A percentile compares a stretch with the other conserved stretches of the same genome.
Conservation (phyloP, 441 rosid species). For the Populus trichocarpa region DNA sequence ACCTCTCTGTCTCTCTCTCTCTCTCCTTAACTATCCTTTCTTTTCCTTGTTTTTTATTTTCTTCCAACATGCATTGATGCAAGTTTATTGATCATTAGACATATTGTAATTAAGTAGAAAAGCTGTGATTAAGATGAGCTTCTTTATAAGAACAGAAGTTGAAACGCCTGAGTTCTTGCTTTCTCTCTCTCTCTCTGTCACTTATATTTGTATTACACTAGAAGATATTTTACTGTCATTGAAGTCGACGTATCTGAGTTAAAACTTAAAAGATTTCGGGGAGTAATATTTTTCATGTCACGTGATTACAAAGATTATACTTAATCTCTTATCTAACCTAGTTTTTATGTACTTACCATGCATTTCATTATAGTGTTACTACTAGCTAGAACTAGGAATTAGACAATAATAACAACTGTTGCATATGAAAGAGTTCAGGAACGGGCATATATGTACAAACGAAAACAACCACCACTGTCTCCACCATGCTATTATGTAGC, state of each 20-base stretch:
- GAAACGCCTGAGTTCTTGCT: neutral
- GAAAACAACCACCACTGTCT: neutral
- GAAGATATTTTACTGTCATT: neutral
- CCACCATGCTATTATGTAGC: slow-evolving; percentile 11
- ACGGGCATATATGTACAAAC: no score
- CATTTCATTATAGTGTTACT: no score
- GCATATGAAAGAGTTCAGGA: no score
- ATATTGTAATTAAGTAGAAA: slow-evolving; percentile 20
- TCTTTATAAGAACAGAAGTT: slow-evolving; percentile 11
- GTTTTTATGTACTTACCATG: neutral
- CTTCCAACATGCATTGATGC: slow-evolving; percentile 20
- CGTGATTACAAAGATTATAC: no score
- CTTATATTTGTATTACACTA: no score
- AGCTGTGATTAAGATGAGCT: slow-evolving; percentile 23
- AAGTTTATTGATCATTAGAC: slow-evolving; percentile 18
- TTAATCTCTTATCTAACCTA: no score
- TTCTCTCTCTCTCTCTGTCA: neutral
- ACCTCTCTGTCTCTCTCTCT: slow-evolving; percentile 7
- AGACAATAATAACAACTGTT: no score
- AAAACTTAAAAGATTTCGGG: neutral
- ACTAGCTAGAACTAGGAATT: no score
- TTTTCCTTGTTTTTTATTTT: neutral
- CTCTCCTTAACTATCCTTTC: slow-evolving; percentile 1
- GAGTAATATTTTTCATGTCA: no score
- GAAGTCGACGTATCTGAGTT: neutral